Base-by-base conservation (phyloP, 108 stramenopile genomes). In the Cyclostephanos invisitatus region DNA sequence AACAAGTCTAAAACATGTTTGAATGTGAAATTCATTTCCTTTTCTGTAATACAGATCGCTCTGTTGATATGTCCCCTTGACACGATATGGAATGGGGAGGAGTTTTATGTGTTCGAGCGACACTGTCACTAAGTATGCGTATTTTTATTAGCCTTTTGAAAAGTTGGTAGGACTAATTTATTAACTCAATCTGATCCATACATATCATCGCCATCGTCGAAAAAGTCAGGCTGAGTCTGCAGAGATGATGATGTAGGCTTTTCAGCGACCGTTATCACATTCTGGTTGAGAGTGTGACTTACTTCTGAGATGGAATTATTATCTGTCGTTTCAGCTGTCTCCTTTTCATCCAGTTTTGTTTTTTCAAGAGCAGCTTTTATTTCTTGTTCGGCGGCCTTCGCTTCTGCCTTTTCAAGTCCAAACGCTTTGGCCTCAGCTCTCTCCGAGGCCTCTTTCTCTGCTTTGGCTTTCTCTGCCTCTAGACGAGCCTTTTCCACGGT, bases 361-460 rank as follows among this genome's bases (percentile, higher is more conserved):
- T 36, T 37, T 59, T 44, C 69, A 40, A 40, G 1, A 60, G 53
- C 72, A 0, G 42, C 20, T 53, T n/a, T 40, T 25, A 24, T 57
- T 24, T 61, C 70, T 11, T 27, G 35, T 60, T 50, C 62, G 46
- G 42, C 51, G 17, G 22, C 76, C 27, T 67, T 58, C 47, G 46
- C 78, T 24, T 75, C 20, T 35, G 54, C 67, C 62, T 62, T 48
- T 14, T 42, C 70, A 28, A 51, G 24, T 46, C 44, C 77, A 56
- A 70, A 56, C 0, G 51, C 73, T 40, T 63, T 60, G 35, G 37
- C 10, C 36, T 67, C 54, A 35, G 65, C 75, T 32, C 55, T 77
- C 37, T 72, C 73, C 27, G 58, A 73, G 11, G 75, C 75, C 40
- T 78, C 28, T 67, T 76, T 75, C 44, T 38, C 75, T 27, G 75